These are phyloP conservation scores for Gypsophila paniculata DNA, from an alignment of 179 eudicot species.

Conservation along the genomic window DNA sequence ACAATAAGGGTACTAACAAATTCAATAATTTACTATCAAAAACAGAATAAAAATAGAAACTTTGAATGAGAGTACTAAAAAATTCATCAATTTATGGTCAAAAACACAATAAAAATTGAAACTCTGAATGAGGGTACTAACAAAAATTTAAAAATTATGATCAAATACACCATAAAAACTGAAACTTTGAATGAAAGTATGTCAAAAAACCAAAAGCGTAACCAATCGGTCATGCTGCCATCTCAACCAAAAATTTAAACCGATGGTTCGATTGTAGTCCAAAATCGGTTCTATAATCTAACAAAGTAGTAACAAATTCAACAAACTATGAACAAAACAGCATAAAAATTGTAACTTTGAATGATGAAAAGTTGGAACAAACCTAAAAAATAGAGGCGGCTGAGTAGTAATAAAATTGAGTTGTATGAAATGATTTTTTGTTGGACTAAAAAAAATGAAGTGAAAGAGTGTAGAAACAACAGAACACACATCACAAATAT, in stretches of 20 bases:
- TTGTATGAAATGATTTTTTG: not conserved
- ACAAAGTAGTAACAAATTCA: not conserved
- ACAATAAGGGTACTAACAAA: not conserved
- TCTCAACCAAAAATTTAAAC: too few species aligned
- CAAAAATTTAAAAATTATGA: not conserved
- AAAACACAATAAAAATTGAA: too few species aligned
- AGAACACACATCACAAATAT: not conserved
- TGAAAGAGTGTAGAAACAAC: conserved; percentile 21
- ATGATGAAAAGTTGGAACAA: not conserved
- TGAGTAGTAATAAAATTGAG: not conserved
- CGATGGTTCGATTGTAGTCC: too few species aligned
- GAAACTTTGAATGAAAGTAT: not conserved
- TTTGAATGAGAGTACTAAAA: not conserved
- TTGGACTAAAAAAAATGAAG: conserved; percentile 14
- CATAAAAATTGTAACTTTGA: too few species aligned
- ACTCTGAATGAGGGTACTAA: not conserved
- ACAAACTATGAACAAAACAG: too few species aligned
- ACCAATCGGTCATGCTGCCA: too few species aligned
- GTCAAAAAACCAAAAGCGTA: too few species aligned
- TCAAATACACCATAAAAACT: not conserved
- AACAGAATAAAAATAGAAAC: not conserved
- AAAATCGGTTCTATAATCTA: too few species aligned
- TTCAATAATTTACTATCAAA: too few species aligned
- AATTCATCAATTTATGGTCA: too few species aligned
- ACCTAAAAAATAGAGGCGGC: conserved; percentile 18